These are phyloP conservation scores for Syncephalastrum sp. DNA, from an alignment of 371 early-diverging fungal species.

Conservation along the genomic window DNA sequence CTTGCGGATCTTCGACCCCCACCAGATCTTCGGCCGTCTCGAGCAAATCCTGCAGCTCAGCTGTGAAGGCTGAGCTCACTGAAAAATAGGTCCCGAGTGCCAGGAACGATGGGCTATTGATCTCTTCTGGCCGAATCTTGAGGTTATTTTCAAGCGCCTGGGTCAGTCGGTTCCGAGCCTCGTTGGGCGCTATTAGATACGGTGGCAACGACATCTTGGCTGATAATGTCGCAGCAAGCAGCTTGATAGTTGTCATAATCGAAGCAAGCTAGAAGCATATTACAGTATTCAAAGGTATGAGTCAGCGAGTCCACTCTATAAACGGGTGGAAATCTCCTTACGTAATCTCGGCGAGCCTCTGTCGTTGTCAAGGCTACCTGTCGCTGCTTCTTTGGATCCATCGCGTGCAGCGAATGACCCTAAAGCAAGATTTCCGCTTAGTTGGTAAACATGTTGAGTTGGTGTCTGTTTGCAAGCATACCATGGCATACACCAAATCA, in stretches of 20 bases:
- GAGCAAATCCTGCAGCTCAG: slow-evolving; percentile 30
- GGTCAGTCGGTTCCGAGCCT: slow-evolving; percentile 24
- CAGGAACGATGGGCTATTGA: slow-evolving; percentile 28
- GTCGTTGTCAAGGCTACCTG: slow-evolving; percentile 23
- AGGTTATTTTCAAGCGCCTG: slow-evolving; percentile 26
- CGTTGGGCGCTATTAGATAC: slow-evolving; percentile 31
- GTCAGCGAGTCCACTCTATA: not conserved
- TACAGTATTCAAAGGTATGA: not conserved
- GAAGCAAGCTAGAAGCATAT: slow-evolving; percentile 29
- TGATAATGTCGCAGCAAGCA: slow-evolving; percentile 35
- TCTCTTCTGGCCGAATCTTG: slow-evolving; percentile 20
- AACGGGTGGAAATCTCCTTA: slow-evolving; percentile 13
- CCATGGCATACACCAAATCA: slow-evolving; percentile 39
- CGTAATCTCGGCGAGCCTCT: slow-evolving; percentile 40
- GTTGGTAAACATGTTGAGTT: not conserved
- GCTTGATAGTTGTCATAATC: slow-evolving; percentile 39
- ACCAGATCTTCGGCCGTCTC: slow-evolving; percentile 28
- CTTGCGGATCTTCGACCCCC: slow-evolving; percentile 39
- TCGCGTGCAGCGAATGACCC: slow-evolving; percentile 1
- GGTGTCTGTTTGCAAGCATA: not conserved
- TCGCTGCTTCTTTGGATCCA: slow-evolving; percentile 20
- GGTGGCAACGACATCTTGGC: slow-evolving; percentile 45
- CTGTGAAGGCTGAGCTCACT: slow-evolving; percentile 33
- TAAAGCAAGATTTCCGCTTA: not conserved
- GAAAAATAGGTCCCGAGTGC: slow-evolving; percentile 35